A percentile compares a stretch with the other conserved stretches of the same genome.
Evolutionary conservation across 345 rosid genomes (phyloP).

Genomic region (Acer saccharum): DNA sequence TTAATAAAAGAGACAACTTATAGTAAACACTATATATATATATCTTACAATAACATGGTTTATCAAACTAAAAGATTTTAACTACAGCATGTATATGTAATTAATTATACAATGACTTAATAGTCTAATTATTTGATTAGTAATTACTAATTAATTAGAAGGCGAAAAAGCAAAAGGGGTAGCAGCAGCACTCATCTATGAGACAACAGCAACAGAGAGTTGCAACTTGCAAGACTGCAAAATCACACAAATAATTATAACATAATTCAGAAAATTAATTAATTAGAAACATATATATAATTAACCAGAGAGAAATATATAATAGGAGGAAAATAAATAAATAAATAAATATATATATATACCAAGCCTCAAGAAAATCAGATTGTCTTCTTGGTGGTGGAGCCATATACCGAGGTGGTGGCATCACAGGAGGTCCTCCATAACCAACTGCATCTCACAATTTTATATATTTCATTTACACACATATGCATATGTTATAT

Average conservation of each 20-base stretch:
- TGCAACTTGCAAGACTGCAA: conserved; percentile 35
- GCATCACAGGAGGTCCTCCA: not conserved
- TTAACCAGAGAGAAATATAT: too few relatives aligned
- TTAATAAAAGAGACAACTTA: too few relatives aligned
- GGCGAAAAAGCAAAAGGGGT: conserved; percentile 23
- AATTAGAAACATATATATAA: not conserved
- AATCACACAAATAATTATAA: not conserved
- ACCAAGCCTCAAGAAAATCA: conserved; percentile 1
- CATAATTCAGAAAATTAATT: too few relatives aligned
- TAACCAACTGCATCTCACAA: not conserved
- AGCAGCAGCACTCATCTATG: conserved; percentile 38
- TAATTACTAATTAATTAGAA: not conserved
- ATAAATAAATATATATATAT: not conserved
- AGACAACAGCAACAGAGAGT: conserved; percentile 41
- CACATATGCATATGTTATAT: not conserved
- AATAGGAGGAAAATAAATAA: not conserved
- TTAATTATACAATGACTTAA: too few relatives aligned
- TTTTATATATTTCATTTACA: not conserved
- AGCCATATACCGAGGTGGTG: not conserved
- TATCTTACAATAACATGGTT: too few relatives aligned
- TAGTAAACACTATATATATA: too few relatives aligned
- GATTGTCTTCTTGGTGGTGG: not conserved
- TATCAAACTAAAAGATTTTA: too few relatives aligned
- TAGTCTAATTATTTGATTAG: too few relatives aligned
- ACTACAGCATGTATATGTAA: too few relatives aligned